Conservation (phyloP, 2,329 filamentous ascomycete genomes). For the Triangularia verruculosa region DNA sequence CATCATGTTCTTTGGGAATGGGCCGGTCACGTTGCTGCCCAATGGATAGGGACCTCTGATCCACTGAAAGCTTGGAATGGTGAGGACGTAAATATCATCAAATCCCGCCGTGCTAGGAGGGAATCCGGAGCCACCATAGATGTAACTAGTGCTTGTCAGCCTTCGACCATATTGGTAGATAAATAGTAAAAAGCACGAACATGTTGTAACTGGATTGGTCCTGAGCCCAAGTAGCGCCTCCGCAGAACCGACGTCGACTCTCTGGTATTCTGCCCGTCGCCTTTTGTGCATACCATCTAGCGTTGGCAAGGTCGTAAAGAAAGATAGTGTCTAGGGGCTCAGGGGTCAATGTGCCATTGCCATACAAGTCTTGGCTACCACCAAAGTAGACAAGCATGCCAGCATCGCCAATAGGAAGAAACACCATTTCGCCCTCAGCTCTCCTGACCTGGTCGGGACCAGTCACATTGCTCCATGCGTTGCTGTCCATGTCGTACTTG, state of each 20-base stretch:
- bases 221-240: constrained; percentile 18
- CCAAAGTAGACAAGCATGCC: constrained; percentile 24
- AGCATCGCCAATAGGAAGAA: constrained; percentile 18
- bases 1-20: constrained; percentile 15
- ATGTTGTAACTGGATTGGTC: constrained; percentile 24
- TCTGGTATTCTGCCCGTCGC: constrained; percentile 12
- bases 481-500: constrained; percentile 22
- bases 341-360: constrained; percentile 12
- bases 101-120: constrained; percentile 10
- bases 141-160: constrained; percentile 15
- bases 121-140: constrained; percentile 20
- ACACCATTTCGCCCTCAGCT: constrained; percentile 21
- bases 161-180: neutral
- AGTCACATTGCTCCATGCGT: constrained; percentile 14
- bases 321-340: constrained; percentile 20
- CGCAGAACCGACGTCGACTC: constrained; percentile 18
- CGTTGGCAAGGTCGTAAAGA: constrained; percentile 18
- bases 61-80: constrained; percentile 22
- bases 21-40: constrained; percentile 14
- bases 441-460: constrained; percentile 16
- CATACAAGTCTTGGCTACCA: constrained; percentile 13
- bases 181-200: neutral
- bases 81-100: constrained; percentile 23
- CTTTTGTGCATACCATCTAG: constrained; percentile 20
- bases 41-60: constrained; percentile 16